Conservation (phyloP, 106 monocot genomes). For the Acorus calamus region DNA sequence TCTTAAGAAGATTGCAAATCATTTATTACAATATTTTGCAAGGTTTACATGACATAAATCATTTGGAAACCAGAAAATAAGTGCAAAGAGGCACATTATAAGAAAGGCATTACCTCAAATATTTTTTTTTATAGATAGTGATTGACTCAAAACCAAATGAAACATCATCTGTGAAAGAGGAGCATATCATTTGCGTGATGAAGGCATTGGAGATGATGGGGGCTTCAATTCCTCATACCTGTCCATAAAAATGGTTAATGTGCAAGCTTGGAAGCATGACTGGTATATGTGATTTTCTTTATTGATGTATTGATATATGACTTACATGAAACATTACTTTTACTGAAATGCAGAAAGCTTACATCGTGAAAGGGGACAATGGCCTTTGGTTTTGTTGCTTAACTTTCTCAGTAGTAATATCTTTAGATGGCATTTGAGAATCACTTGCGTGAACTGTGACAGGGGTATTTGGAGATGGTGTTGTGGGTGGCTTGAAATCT, state of each 20-base stretch:
- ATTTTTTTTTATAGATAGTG: no score
- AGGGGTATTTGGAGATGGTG: slow-evolving; percentile 26
- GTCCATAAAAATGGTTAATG: not conserved
- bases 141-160: no score
- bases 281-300: no score
- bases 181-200: slow-evolving; percentile 9
- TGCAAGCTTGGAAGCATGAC: no score
- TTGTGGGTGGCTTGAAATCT: slow-evolving; percentile 29
- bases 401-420: not conserved
- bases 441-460: not conserved
- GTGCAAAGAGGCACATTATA: no score
- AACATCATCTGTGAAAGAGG: no score
- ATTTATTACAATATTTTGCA: no score
- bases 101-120: no score
- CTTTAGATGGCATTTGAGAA: not conserved
- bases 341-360: not conserved
- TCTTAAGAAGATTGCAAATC: no score
- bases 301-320: no score
- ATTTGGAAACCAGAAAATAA: not conserved
- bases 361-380: slow-evolving; percentile 41
- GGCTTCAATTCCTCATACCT: slow-evolving; percentile 68
- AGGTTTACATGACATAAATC: no score
- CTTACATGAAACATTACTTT: not conserved
- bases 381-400: slow-evolving; percentile 9
- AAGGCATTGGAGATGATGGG: slow-evolving; percentile 42